A percentile compares a stretch with the other conserved stretches of the same genome.
Conservation (phyloP, 2,329 filamentous ascomycete genomes). For the Colletotrichum spinosum region DNA sequence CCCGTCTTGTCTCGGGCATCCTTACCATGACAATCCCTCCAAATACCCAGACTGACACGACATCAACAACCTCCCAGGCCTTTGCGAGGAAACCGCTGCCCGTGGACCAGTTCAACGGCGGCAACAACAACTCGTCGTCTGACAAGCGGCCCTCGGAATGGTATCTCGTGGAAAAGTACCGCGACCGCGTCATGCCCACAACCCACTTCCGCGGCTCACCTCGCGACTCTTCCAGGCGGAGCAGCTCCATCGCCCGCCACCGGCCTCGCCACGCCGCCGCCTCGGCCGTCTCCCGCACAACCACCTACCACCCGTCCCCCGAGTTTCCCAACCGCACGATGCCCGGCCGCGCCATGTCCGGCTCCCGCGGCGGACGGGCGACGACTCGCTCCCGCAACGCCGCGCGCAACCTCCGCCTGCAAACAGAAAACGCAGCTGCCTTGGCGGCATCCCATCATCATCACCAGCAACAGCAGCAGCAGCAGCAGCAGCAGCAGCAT, state of each 20-base stretch:
- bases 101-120: conserved; percentile 54
- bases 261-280: conserved; percentile 34
- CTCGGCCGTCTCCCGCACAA: conserved; percentile 33
- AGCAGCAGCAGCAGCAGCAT: not conserved
- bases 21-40: conserved; percentile 16
- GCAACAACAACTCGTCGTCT: conserved; percentile 48
- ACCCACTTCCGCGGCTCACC: conserved; percentile 69
- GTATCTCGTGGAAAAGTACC: conserved; percentile 78
- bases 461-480: not conserved
- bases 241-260: conserved; percentile 16
- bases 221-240: conserved; percentile 23
- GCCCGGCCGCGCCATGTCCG: conserved; percentile 46
- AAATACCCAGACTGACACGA: not conserved
- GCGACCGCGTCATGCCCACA: conserved; percentile 83
- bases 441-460: conserved; percentile 6
- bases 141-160: conserved; percentile 72
- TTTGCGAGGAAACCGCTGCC: conserved; percentile 55
- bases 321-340: conserved; percentile 42
- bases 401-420: conserved; percentile 14
- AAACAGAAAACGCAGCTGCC: not conserved
- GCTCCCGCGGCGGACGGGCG: conserved; percentile 49
- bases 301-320: conserved; percentile 40
- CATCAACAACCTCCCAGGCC: conserved; percentile 44
- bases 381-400: conserved; percentile 40
- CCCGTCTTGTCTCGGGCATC: not conserved